phyloP scores from a whole-genome alignment of 495 filamentous ascomycete genomes.

The Aspergillus cristatus region DNA sequence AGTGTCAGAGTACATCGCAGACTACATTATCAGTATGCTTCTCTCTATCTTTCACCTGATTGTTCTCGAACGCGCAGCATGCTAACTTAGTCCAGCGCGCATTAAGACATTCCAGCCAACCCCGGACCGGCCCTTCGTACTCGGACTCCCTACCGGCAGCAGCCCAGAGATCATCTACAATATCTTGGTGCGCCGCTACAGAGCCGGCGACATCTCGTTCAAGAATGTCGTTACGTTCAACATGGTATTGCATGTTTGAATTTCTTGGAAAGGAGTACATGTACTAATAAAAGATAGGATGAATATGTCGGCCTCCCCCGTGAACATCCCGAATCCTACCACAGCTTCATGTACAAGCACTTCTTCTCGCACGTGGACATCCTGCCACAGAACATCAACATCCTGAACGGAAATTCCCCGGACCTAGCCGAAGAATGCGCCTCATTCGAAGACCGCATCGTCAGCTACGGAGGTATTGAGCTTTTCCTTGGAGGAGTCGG shows the following conservation, averaged over 20 bases:
- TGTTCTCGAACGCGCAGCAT: background rate
- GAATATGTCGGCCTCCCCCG: slow-evolving; percentile 78
- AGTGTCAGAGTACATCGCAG: slow-evolving; percentile 66
- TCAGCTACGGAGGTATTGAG: slow-evolving; percentile 67
- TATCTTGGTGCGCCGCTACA: slow-evolving; percentile 63
- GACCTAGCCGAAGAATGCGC: slow-evolving; percentile 71
- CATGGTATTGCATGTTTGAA: slow-evolving; percentile 57
- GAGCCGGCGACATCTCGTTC: slow-evolving; percentile 72
- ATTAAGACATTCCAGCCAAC: slow-evolving; percentile 68
- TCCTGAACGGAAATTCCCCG: slow-evolving; percentile 72
- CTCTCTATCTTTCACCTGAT: slow-evolving; percentile 1
- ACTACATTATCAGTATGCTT: slow-evolving; percentile 68
- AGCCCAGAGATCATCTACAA: slow-evolving; percentile 73
- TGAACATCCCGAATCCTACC: slow-evolving; percentile 76
- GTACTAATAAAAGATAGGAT: too few relatives aligned
- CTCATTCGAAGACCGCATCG: slow-evolving; percentile 71
- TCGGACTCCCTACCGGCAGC: slow-evolving; percentile 76
- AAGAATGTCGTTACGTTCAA: slow-evolving; percentile 86
- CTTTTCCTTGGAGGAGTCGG: slow-evolving; percentile 81
- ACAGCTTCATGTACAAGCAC: slow-evolving; percentile 86
- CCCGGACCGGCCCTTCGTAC: slow-evolving; percentile 62
- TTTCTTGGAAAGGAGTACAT: too few relatives aligned
- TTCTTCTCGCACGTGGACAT: slow-evolving; percentile 87
- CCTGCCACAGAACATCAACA: slow-evolving; percentile 68
- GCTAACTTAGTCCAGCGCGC: slow-evolving; percentile 34